Evolutionary conservation across 2,329 filamentous ascomycete genomes (phyloP).

Genomic region (Graphilbum sp.): DNA sequence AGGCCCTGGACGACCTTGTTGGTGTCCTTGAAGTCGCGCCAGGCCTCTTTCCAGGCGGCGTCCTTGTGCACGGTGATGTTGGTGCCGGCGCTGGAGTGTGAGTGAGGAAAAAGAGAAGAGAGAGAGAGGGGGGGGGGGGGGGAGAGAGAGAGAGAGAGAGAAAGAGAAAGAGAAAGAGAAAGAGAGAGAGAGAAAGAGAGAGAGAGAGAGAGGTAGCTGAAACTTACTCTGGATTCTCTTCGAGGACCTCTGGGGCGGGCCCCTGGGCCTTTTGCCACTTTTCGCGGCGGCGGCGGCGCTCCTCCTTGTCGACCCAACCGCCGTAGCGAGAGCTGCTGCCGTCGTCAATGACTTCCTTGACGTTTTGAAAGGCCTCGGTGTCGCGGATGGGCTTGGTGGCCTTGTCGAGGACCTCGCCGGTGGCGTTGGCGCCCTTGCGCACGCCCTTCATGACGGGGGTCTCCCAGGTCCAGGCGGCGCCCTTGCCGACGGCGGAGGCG

Average conservation of each 20-base stretch:
- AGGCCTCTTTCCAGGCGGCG: conserved; percentile 94
- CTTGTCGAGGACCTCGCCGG: conserved; percentile 78
- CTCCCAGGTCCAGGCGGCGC: conserved; percentile 95
- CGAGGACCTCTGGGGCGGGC: conserved; percentile 40
- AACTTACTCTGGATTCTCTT: conserved; percentile 78
- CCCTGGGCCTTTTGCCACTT: conserved; percentile 47
- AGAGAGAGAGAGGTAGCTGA: background rate
- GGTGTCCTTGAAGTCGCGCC: conserved; percentile 84
- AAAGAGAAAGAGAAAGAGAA: conserved; percentile 9
- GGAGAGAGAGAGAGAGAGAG: background rate
- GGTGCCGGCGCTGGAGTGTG: conserved; percentile 58
- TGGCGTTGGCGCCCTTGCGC: conserved; percentile 69
- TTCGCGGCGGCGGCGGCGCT: conserved; percentile 67
- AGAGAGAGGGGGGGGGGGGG: no score
- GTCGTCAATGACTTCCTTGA: conserved; percentile 93
- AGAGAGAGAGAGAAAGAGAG: background rate
- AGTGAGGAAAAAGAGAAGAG: background rate
- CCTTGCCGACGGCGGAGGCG: conserved; percentile 72
- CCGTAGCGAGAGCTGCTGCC: conserved; percentile 92
- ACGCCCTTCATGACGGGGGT: conserved; percentile 85
- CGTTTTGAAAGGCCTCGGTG: conserved; percentile 85
- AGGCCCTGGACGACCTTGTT: conserved; percentile 78
- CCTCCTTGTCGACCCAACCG: conserved; percentile 93
- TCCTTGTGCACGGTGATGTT: conserved; percentile 95
- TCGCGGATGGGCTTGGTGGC: conserved; percentile 88